Evolutionary conservation across 2,329 filamentous ascomycete genomes (phyloP).

Genomic region (Aspergillus tanneri): DNA sequence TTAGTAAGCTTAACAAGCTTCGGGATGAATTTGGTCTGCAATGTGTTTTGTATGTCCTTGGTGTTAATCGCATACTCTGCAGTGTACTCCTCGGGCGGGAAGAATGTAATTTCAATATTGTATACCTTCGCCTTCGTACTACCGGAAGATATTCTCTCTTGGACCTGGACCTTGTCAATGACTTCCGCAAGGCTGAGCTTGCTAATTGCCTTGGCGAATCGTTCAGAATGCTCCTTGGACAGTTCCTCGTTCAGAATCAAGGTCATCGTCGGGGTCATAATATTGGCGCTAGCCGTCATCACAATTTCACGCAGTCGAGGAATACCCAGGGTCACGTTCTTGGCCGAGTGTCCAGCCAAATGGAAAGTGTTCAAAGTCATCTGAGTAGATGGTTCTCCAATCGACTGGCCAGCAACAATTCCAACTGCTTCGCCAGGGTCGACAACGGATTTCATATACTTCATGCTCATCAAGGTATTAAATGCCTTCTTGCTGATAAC

Average conservation of each 20-base stretch:
- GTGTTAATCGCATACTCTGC: slow-evolving; percentile 80
- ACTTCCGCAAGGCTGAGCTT: slow-evolving; percentile 80
- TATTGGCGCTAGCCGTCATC: slow-evolving; percentile 90
- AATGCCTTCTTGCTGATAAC: slow-evolving; percentile 67
- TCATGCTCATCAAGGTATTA: slow-evolving; percentile 80
- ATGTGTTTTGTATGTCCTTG: slow-evolving; percentile 71
- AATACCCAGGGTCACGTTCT: slow-evolving; percentile 98
- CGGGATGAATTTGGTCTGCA: slow-evolving; percentile 79
- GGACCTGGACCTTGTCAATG: slow-evolving; percentile 75
- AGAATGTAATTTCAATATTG: slow-evolving; percentile 77
- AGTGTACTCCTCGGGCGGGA: slow-evolving; percentile 78
- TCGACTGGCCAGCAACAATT: slow-evolving; percentile 92
- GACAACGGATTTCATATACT: slow-evolving; percentile 87
- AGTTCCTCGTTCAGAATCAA: slow-evolving; percentile 74
- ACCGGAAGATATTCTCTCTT: slow-evolving; percentile 74
- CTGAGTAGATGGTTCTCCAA: slow-evolving; percentile 96
- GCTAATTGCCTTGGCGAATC: slow-evolving; percentile 89
- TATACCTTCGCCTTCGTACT: slow-evolving; percentile 76
- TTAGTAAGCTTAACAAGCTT: slow-evolving; percentile 68
- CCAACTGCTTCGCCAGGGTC: slow-evolving; percentile 96
- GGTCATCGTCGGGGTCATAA: slow-evolving; percentile 77
- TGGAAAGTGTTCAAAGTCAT: slow-evolving; percentile 99
- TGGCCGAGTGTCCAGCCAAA: slow-evolving; percentile 95
- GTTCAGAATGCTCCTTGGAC: slow-evolving; percentile 65
- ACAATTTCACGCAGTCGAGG: slow-evolving; percentile 94